Evolutionary conservation across 352 stramenopile genomes (phyloP), one percentile per base, ranked within the genome.

Genomic region (Phytophthora multivora): DNA sequence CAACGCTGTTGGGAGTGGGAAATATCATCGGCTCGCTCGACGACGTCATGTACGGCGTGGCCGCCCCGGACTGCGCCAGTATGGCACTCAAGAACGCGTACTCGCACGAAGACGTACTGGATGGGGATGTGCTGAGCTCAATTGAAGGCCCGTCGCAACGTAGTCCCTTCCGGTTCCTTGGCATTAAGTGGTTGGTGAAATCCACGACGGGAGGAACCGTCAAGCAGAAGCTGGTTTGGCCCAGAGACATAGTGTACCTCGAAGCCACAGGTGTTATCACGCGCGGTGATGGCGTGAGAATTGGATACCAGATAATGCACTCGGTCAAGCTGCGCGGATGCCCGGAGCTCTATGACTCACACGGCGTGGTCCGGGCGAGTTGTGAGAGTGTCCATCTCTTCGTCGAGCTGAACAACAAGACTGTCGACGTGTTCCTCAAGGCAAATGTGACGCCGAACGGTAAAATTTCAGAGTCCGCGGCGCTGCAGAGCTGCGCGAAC

Each of bases 301-400:
- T 92, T 7, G 83, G 80, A 16, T 92, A 87, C 69, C 72, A 89
- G 45, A 63, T 92, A 33, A 77, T 83, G 49, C 76, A 90, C 38
- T 90, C 81, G 11, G 79, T 92, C 21, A 58, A 69, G 47, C 55
- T 92, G 43, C 59, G 66, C 0, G 23, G 35, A 16, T 74, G 69
- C 55, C 69, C 66, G 19, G 72, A 86, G 36, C 59, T 83, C 8
- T 39, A 52, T 2, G 57, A 79, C 3, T 75, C 66, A 1, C 64
- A 74, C 53, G 49, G 65, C 2, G 21, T 86, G 10, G 62, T 76
- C 50, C 70, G 75, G 19, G 71, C 75, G 2, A 55, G 42, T 9
- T 77, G 66, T 18, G 76, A 81, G 54, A 77, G 71, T 48, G 75
- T 72, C 11, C 60, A 81, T 56, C 40, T 87, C 10, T 84, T 81